These are phyloP conservation scores for Powellomyces hirtus DNA, from an alignment of 192 early-diverging fungal genomes.

Conservation along the genomic window DNA sequence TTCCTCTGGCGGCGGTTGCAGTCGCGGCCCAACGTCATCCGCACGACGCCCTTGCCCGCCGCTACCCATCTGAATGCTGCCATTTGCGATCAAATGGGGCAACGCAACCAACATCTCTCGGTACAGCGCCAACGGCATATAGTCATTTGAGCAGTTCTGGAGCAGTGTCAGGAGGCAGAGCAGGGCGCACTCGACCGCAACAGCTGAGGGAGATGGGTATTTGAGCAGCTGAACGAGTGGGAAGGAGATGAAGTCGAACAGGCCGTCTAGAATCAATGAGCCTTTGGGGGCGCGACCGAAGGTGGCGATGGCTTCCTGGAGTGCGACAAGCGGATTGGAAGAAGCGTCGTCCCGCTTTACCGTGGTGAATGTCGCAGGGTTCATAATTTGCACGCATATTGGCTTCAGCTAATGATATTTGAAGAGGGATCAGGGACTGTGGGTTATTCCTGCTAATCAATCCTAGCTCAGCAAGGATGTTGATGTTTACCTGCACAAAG, in stretches of 20 bases:
- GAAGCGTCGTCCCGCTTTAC: not conserved
- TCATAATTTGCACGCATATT: not conserved
- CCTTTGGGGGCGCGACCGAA: not conserved
- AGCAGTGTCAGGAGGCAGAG: not conserved
- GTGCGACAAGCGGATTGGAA: not conserved
- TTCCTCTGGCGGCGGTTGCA: slow-evolving; percentile 11
- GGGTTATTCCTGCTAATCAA: no score
- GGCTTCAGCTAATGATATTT: slow-evolving; percentile 5
- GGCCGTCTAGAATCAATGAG: not conserved
- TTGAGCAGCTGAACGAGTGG: slow-evolving; percentile 16
- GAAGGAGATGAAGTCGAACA: slow-evolving; percentile 17
- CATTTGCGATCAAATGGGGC: slow-evolving; percentile 13
- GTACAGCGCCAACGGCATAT: slow-evolving; percentile 11
- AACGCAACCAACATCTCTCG: slow-evolving; percentile 20
- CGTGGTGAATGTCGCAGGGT: not conserved
- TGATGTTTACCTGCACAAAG: no score
- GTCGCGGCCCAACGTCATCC: not conserved
- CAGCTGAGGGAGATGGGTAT: not conserved
- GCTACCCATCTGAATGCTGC: slow-evolving; percentile 1
- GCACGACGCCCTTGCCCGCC: not conserved
- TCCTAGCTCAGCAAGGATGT: no score
- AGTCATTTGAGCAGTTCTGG: not conserved
- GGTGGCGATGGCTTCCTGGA: not conserved
- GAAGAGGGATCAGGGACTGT: no score
- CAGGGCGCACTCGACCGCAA: slow-evolving; percentile 11